A percentile compares a stretch with the other conserved stretches of the same genome.
These are phyloP conservation scores for Nigrospora sphaerica DNA, from an alignment of 2,329 filamentous ascomycete species.

Conservation along the genomic window DNA sequence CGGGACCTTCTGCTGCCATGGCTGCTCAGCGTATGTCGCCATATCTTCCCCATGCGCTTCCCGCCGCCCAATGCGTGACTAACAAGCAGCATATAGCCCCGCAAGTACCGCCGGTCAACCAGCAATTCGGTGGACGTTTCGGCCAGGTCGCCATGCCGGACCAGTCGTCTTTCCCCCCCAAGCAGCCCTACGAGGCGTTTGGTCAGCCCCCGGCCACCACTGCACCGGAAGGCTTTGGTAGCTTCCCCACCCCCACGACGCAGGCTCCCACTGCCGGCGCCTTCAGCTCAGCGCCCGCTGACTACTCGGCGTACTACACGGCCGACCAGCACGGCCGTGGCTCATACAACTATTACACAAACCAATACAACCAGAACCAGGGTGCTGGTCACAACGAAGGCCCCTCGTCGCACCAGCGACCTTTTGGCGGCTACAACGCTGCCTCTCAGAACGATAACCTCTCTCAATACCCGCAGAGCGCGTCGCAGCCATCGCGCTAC, in stretches of 20 bases:
- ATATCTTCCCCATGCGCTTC: slow-evolving; percentile 21
- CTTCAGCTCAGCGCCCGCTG: slow-evolving; percentile 67
- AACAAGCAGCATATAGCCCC: slow-evolving; percentile 31
- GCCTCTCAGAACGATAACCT: slow-evolving; percentile 55
- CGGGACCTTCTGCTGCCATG: slow-evolving; percentile 14
- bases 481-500: slow-evolving; percentile 58
- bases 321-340: slow-evolving; percentile 65
- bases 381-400: slow-evolving; percentile 64
- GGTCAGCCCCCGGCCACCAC: slow-evolving; percentile 55
- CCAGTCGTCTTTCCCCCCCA: slow-evolving; percentile 56
- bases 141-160: slow-evolving; percentile 57
- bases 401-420: slow-evolving; percentile 64
- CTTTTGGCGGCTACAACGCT: slow-evolving; percentile 68
- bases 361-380: slow-evolving; percentile 36
- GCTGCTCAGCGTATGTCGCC: slow-evolving; percentile 18
- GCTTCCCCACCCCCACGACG: slow-evolving; percentile 49
- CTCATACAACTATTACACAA: slow-evolving; percentile 72
- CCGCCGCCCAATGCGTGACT: slow-evolving; percentile 13
- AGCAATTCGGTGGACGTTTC: slow-evolving; percentile 62
- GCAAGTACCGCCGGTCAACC: slow-evolving; percentile 49
- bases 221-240: slow-evolving; percentile 45
- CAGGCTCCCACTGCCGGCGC: slow-evolving; percentile 56
- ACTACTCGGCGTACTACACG: slow-evolving; percentile 83
- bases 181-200: slow-evolving; percentile 77
- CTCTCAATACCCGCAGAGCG: slow-evolving; percentile 69